These are phyloP conservation scores for Capsicum pubescens DNA, from an alignment of 257 asterid species.

Conservation along the genomic window DNA sequence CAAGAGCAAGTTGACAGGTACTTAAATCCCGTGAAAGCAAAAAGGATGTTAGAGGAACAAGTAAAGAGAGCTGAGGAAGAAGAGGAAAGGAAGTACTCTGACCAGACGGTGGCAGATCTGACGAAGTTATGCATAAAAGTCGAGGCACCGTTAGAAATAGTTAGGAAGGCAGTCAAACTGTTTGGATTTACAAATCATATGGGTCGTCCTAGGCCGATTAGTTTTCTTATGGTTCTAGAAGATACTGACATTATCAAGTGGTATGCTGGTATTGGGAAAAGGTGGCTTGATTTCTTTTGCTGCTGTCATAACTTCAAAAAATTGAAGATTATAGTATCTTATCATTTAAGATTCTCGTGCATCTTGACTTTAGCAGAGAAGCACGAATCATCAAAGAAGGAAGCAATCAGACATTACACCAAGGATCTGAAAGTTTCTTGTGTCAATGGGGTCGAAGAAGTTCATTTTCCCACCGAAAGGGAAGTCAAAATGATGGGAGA, in stretches of 20 bases:
- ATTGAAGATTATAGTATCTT: slow-evolving; percentile 65
- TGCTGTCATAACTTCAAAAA: slow-evolving; percentile 86
- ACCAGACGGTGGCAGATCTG: slow-evolving; percentile 69
- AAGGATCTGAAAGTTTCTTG: slow-evolving; percentile 68
- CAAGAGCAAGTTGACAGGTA: slow-evolving; percentile 71
- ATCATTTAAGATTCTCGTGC: slow-evolving; percentile 90
- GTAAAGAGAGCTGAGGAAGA: slow-evolving; percentile 62
- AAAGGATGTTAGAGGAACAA: slow-evolving; percentile 63
- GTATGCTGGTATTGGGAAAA: slow-evolving; percentile 90
- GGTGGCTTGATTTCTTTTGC: slow-evolving; percentile 84
- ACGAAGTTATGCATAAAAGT: slow-evolving; percentile 71
- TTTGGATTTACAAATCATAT: slow-evolving; percentile 81
- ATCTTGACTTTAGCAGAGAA: slow-evolving; percentile 83
- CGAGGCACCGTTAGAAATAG: slow-evolving; percentile 75
- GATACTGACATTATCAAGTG: slow-evolving; percentile 83
- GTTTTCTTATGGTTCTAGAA: slow-evolving; percentile 75
- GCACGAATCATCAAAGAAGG: slow-evolving; percentile 84
- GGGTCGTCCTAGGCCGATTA: slow-evolving; percentile 95
- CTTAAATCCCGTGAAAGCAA: slow-evolving; percentile 72
- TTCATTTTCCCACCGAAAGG: slow-evolving; percentile 79
- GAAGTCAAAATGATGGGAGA: slow-evolving; percentile 85
- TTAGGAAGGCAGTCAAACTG: slow-evolving; percentile 62
- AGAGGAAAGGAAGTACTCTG: slow-evolving; percentile 67
- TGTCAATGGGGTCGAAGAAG: slow-evolving; percentile 46
- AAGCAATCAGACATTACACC: slow-evolving; percentile 72